phyloP scores from a whole-genome alignment of 805 yeast species.

The Candida montana region DNA sequence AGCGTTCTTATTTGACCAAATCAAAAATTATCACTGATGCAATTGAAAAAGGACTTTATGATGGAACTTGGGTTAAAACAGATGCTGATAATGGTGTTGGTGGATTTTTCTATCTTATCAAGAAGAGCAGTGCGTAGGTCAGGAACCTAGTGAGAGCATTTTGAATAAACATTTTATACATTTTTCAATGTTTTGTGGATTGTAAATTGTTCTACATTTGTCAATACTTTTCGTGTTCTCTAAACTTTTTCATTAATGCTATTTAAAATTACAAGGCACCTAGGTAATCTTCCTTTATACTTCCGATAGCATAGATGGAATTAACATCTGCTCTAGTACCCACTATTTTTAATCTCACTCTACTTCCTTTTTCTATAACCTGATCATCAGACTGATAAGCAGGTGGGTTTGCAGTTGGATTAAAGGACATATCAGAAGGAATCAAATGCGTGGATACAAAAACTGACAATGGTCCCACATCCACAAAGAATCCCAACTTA shows the following conservation, averaged over 20 bases:
- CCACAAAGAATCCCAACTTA: constrained; percentile 95
- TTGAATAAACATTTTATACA: too few species aligned
- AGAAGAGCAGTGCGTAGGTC: too few species aligned
- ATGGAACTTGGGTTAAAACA: constrained; percentile 32
- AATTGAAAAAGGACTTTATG: constrained; percentile 28
- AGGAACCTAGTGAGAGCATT: too few species aligned
- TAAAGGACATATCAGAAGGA: constrained; percentile 89
- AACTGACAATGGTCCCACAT: constrained; percentile 94
- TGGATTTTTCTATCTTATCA: constrained; percentile 23
- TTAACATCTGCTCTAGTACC: constrained; percentile 98
- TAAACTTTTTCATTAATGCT: constrained; percentile 2
- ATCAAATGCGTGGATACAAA: constrained; percentile 93
- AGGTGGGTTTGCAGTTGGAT: constrained; percentile 97
- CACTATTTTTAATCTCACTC: constrained; percentile 90
- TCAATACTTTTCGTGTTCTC: neutral
- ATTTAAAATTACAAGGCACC: constrained; percentile 55
- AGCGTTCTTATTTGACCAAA: constrained; percentile 30
- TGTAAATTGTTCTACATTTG: too few species aligned
- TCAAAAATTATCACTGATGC: constrained; percentile 33
- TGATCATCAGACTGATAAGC: constrained; percentile 95
- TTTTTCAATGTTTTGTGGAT: too few species aligned
- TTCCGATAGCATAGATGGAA: constrained; percentile 95
- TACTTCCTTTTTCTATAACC: constrained; percentile 87
- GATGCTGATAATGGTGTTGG: constrained; percentile 29
- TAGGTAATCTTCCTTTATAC: constrained; percentile 94